Base-by-base conservation (phyloP, 257 asterid species). In the Fraxinus anomala region DNA sequence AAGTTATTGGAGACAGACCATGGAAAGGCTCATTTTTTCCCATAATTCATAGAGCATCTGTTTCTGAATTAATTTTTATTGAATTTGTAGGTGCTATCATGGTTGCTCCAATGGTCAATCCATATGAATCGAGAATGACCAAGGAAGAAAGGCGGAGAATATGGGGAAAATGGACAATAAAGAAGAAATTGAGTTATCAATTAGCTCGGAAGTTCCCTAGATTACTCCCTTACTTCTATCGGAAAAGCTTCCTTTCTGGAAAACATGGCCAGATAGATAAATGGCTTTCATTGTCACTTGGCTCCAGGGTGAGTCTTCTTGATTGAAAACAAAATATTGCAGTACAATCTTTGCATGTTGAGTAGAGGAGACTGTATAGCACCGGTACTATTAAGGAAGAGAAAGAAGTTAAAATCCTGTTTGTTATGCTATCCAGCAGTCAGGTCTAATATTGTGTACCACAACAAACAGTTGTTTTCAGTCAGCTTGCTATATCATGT, bases 61-160 rank as follows among this genome's bases (percentile, higher is more conserved):
- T 6, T 80, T 76, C 77, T 80, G 67, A 80, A 72, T 75, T 17
- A 33, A 79, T 79, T 34, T 69, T 42, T 67, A 68, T 39, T 73
- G 70, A 72, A 79, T 79, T 76, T 84, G 73, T 89, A 95, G 99
- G 99, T 85, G 98, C 98, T 34, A 78, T 93, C 81, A 87, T 95
- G 92, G 85, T 95, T 79, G 97, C 97, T 76, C 99, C 99, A 69
- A 82, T 93, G 93, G 87, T 95, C 70, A 95, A 88, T 85, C 98
- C 99, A 73, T 95, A 95, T 68, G 99, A 95, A 81, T 91, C 92
- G 23, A 89, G 86, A 61, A 88, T 95, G 88, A 88, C 84, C 51
- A 93, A 90, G 82, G 92, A 78, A 80, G 99, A 95, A 90, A 85
- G 84, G 72, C 89, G 90, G 61, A 83, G 80, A 86, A 93, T 91